A percentile compares a stretch with the other conserved stretches of the same genome.
Evolutionary conservation across 2,329 filamentous ascomycete genomes (phyloP).

Genomic region (Ascochyta fabae): DNA sequence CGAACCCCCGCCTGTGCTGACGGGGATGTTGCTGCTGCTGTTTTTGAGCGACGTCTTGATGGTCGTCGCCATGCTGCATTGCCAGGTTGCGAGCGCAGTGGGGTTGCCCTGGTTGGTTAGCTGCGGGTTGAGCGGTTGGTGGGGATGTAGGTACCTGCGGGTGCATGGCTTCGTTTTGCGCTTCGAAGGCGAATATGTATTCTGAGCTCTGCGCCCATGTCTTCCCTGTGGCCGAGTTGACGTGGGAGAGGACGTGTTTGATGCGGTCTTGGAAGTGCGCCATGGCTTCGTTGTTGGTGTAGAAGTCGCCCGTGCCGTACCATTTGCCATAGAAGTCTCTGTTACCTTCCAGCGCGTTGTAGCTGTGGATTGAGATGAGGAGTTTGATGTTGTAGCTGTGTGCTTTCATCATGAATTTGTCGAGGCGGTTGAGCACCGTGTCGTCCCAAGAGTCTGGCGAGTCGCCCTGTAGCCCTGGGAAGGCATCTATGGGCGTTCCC

Average conservation of each 20-base stretch:
- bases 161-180: conserved; percentile 22
- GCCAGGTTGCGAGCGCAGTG: conserved; percentile 13
- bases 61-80: conserved; percentile 14
- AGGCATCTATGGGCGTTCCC: conserved; percentile 15
- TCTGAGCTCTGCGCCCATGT: conserved; percentile 19
- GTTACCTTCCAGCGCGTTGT: conserved; percentile 19
- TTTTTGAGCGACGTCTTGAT: not conserved
- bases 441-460: conserved; percentile 12
- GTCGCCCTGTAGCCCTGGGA: conserved; percentile 9
- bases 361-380: conserved; percentile 17
- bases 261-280: conserved; percentile 16
- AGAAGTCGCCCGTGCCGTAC: conserved; percentile 23
- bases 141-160: conserved; percentile 4
- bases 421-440: conserved; percentile 18
- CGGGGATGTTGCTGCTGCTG: conserved; percentile 9
- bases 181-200: conserved; percentile 25
- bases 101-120: conserved; percentile 10
- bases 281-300: conserved; percentile 18
- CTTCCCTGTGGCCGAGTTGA: conserved; percentile 14
- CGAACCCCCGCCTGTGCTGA: conserved; percentile 14
- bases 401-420: conserved; percentile 19
- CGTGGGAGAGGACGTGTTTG: conserved; percentile 14
- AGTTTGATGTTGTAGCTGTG: conserved; percentile 21
- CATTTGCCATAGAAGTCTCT: conserved; percentile 21
- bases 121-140: not conserved